Evolutionary conservation across 192 early-diverging fungal genomes (phyloP), one percentile per base, ranked within the genome.

Genomic region (Coemansia sp.): DNA sequence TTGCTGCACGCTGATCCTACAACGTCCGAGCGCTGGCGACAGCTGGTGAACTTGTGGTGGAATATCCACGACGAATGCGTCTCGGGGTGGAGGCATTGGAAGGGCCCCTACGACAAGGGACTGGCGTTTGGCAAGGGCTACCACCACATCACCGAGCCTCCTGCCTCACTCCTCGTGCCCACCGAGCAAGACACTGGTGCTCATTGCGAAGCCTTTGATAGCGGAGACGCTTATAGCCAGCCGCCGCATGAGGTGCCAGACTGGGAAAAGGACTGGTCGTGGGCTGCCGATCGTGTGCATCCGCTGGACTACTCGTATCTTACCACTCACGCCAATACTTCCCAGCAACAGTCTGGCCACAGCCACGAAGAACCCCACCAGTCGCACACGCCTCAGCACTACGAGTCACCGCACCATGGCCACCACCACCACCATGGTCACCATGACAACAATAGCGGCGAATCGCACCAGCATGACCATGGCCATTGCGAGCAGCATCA

Each of bases 41-140:
- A 81, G 33, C 69, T 92, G 35, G 79, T 90, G 16, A 85, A 81
- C 52, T 58, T 85, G 37, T 93, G 92, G 92, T 93, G 92, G 92
- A 81, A 79, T 59, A 83, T 89, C 8, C 89, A 86, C 66, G 85
- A 90, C 62, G 79, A 80, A 41, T 77, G 79, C 61, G 75, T 84
- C 6, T 83, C 80, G 16, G 80, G 80, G 11, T 83, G 80, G 80
- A 83, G 25, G 43, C 43, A 68, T 59, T 77, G 75, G 71, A 66
- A 53, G 20, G 80, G 74, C 1, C 72, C 71, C 13, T 83, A 71
- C 37, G 69, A 65, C 67, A 83, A 72, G 45, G 14, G 72, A 0
- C 39, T 76, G 65, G 85, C 85, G 34, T 60, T 79, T 52, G 71
- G 65, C 20, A 37, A 31, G 14, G 77, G 81, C 28, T 83, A 85